These are phyloP conservation scores for Linderniella brevidens DNA, from an alignment of 257 asterid species.

Conservation along the genomic window DNA sequence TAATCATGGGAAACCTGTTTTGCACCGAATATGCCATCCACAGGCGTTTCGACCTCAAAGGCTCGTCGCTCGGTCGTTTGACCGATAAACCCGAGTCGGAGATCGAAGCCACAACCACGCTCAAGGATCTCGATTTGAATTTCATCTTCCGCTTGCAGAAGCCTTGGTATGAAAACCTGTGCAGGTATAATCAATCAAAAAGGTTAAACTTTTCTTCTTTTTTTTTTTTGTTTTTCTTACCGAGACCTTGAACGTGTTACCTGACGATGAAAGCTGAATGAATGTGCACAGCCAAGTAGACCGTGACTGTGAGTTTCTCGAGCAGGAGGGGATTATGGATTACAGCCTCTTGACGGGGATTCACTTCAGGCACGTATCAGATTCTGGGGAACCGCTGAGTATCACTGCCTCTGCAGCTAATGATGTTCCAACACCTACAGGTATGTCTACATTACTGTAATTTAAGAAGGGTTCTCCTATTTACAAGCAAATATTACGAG, in stretches of 20 bases:
- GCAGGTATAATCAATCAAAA: slow-evolving; percentile 34
- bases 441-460: too few relatives aligned
- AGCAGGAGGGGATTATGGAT: slow-evolving; percentile 89
- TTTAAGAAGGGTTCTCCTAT: too few relatives aligned
- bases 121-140: slow-evolving; percentile 89
- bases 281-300: slow-evolving; percentile 60
- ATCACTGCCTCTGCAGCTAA: slow-evolving; percentile 9
- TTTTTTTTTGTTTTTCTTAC: background rate
- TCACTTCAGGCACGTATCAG: slow-evolving; percentile 63
- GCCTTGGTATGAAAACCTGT: slow-evolving; percentile 54
- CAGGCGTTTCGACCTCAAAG: slow-evolving; percentile 78
- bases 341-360: slow-evolving; percentile 83
- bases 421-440: too few relatives aligned
- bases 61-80: slow-evolving; percentile 83
- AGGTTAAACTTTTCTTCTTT: background rate
- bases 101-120: slow-evolving; percentile 68
- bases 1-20: slow-evolving; percentile 87
- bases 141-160: slow-evolving; percentile 60
- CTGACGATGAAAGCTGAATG: slow-evolving; percentile 1
- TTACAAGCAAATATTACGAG: too few relatives aligned
- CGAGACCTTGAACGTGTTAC: background rate
- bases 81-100: slow-evolving; percentile 52
- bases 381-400: slow-evolving; percentile 36
- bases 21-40: slow-evolving; percentile 58
- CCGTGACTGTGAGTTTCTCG: slow-evolving; percentile 85